Conservation (phyloP, 257 asterid genomes). For the Phtheirospermum japonicum region DNA sequence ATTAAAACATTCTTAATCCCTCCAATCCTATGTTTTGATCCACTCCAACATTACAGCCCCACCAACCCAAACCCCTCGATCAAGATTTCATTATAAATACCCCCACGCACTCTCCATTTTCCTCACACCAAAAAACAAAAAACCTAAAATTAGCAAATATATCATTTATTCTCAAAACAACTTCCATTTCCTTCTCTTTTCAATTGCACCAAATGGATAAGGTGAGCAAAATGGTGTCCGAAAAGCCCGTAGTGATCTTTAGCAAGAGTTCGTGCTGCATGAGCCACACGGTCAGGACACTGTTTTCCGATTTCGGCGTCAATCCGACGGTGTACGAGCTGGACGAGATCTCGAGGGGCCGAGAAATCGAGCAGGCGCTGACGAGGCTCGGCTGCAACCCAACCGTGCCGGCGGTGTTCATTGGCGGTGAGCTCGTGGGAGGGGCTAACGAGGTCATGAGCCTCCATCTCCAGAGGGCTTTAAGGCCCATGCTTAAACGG, state of each 20-base stretch:
- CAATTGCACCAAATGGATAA: conserved; percentile 31
- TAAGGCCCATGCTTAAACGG: conserved; percentile 51
- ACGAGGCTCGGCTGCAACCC: conserved; percentile 44
- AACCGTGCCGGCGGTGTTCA: conserved; percentile 51
- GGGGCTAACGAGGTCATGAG: conserved; percentile 53
- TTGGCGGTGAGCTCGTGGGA: conserved; percentile 50
- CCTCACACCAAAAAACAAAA: conserved; percentile 30
- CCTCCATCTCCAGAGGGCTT: conserved; percentile 42
- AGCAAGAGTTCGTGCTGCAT: conserved; percentile 58
- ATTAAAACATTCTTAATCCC: conserved; percentile 3
- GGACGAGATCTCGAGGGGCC: conserved; percentile 39
- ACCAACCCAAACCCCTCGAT: conserved; percentile 15
- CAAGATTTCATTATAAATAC: conserved; percentile 36
- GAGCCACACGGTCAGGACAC: conserved; percentile 43
- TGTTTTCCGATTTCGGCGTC: conserved; percentile 41
- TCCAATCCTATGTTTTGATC: conserved; percentile 1
- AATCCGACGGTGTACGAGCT: conserved; percentile 47
- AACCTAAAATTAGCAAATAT: neutral
- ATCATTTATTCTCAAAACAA: too few relatives aligned
- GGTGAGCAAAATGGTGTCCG: conserved; percentile 32
- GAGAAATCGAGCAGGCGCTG: conserved; percentile 46
- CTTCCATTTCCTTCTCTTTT: too few relatives aligned
- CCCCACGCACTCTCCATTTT: conserved; percentile 33
- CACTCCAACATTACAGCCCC: neutral
- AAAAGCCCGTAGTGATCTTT: conserved; percentile 62